Evolutionary conservation across 805 yeast genomes (phyloP).

Genomic region (Cyberlindnera xishuangbannaensis): DNA sequence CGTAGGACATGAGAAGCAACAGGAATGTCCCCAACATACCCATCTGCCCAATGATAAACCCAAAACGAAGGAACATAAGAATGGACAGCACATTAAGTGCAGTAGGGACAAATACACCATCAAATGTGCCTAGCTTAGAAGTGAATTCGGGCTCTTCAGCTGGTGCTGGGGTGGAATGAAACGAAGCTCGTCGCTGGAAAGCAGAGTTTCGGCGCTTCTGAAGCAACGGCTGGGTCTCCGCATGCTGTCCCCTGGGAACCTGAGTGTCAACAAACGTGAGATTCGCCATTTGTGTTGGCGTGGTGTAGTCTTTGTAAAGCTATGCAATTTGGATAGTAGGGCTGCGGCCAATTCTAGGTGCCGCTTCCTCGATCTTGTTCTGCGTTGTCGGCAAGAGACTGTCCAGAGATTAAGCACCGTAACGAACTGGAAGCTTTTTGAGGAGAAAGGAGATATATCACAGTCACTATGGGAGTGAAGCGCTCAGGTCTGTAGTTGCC

Average conservation of each 20-base stretch:
- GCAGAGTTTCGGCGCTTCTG: conserved; percentile 8
- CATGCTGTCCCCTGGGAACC: background rate
- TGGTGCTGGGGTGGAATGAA: conserved; percentile 8
- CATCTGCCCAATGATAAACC: conserved; percentile 91
- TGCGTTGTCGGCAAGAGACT: too few species aligned
- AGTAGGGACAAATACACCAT: conserved; percentile 92
- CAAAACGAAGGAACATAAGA: conserved; percentile 91
- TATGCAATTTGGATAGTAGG: too few species aligned
- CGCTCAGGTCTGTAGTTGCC: too few species aligned
- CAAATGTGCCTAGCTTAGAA: conserved; percentile 67
- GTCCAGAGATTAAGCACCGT: too few species aligned
- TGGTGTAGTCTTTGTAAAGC: too few species aligned
- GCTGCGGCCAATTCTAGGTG: too few species aligned
- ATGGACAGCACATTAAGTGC: conserved; percentile 89
- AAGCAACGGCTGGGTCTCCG: conserved; percentile 27
- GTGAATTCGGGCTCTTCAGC: conserved; percentile 1
- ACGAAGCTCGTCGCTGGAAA: conserved; percentile 15
- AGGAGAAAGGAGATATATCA: too few species aligned
- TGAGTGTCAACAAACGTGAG: background rate
- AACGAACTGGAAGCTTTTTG: too few species aligned
- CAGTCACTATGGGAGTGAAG: too few species aligned
- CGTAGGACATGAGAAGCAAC: conserved; percentile 65
- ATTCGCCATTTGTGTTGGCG: background rate
- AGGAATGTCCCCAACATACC: conserved; percentile 77
- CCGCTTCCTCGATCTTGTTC: too few species aligned